A percentile compares a stretch with the other conserved stretches of the same genome.
Evolutionary conservation across 192 early-diverging fungal genomes (phyloP).

Genomic region (Fimicolochytrium jonesii): DNA sequence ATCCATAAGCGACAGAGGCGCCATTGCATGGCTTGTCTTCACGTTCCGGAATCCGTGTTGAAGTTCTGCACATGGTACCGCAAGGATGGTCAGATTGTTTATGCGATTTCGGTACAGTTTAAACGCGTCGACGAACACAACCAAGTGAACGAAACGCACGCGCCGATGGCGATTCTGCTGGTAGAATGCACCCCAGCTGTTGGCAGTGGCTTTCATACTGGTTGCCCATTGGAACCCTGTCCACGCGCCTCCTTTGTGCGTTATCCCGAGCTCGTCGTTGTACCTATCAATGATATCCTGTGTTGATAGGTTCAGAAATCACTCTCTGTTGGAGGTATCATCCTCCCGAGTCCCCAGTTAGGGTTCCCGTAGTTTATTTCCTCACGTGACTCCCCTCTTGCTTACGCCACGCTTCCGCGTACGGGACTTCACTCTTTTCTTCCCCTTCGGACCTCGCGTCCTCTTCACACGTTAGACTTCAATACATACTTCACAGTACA

Average conservation of each 20-base stretch:
- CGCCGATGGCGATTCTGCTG: background rate
- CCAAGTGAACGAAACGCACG: background rate
- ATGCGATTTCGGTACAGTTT: background rate
- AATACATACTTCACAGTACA: too few relatives aligned
- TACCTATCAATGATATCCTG: too few relatives aligned
- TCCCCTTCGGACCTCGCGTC: too few relatives aligned
- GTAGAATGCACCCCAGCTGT: background rate
- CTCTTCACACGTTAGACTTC: too few relatives aligned
- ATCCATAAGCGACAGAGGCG: background rate
- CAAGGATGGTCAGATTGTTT: background rate
- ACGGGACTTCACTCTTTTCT: too few relatives aligned
- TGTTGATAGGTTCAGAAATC: too few relatives aligned
- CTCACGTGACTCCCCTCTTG: too few relatives aligned
- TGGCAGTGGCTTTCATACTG: background rate
- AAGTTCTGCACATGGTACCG: background rate
- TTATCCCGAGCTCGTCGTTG: too few relatives aligned
- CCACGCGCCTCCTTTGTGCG: background rate
- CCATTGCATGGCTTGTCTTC: background rate
- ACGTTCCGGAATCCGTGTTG: background rate
- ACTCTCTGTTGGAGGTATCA: too few relatives aligned
- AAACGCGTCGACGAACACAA: background rate
- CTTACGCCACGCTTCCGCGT: too few relatives aligned
- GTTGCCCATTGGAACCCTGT: background rate
- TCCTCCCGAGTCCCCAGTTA: too few relatives aligned
- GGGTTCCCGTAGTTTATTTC: too few relatives aligned